A percentile compares a stretch with the other conserved stretches of the same genome.
These are phyloP conservation scores for Alternaria hordeiaustralica DNA, from an alignment of 2,329 filamentous ascomycete genomes.

Conservation along the genomic window DNA sequence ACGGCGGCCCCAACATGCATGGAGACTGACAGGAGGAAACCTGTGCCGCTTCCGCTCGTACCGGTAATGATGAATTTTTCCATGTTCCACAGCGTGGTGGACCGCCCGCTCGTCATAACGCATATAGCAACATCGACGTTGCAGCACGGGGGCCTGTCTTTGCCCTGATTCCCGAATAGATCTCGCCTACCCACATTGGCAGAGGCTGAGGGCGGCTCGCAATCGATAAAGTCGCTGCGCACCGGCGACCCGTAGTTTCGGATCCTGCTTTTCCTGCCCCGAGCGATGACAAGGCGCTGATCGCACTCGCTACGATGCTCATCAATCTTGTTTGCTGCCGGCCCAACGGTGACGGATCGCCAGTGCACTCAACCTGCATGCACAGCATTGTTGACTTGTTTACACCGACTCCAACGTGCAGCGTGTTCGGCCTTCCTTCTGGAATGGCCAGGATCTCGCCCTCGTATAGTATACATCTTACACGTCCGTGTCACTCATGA, in stretches of 20 bases:
- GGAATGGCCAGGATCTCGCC: neutral
- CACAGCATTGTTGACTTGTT: conserved; percentile 4
- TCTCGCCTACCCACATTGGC: conserved; percentile 9
- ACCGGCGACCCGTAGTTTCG: conserved; percentile 12
- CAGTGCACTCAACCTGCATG: neutral
- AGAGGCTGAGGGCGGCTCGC: conserved; percentile 19
- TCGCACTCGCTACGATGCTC: conserved; percentile 7
- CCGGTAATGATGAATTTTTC: conserved; percentile 4
- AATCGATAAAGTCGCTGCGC: conserved; percentile 26
- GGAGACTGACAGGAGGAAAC: neutral
- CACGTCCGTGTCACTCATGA: conserved; percentile 1
- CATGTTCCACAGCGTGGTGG: conserved; percentile 18
- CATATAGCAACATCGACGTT: conserved; percentile 10
- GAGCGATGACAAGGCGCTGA: conserved; percentile 12
- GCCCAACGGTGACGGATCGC: neutral
- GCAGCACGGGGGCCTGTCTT: conserved; percentile 6
- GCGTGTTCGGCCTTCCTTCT: neutral
- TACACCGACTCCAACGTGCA: neutral
- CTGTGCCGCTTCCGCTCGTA: conserved; percentile 6
- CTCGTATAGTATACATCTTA: conserved; percentile 5
- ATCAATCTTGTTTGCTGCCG: neutral
- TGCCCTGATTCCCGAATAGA: conserved; percentile 1
- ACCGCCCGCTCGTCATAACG: conserved; percentile 17
- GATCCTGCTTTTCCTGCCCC: conserved; percentile 13
- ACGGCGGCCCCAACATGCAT: conserved; percentile 21